Conservation (phyloP, 2,329 filamentous ascomycete species). For the Calonectria montana region DNA sequence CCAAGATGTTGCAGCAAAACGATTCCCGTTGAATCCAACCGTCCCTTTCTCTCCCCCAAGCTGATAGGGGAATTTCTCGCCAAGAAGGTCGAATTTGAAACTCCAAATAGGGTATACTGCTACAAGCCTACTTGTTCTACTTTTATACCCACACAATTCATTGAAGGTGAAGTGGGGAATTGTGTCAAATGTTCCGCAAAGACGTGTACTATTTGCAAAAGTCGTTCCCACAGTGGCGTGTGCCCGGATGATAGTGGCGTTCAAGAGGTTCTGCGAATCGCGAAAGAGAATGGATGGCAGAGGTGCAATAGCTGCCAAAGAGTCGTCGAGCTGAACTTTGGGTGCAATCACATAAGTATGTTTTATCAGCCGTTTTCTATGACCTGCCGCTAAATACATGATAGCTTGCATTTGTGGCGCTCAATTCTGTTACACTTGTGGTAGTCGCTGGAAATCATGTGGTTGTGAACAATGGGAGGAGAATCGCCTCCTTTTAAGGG, state of each 20-base stretch:
- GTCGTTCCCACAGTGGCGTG: conserved; percentile 54
- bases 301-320: conserved; percentile 58
- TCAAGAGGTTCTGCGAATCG: conserved; percentile 54
- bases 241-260: conserved; percentile 58
- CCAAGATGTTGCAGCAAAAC: conserved; percentile 62
- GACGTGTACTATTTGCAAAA: conserved; percentile 67
- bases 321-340: conserved; percentile 60
- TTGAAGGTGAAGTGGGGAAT: conserved; percentile 48
- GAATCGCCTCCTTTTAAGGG: conserved; percentile 44
- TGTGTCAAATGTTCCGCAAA: conserved; percentile 55
- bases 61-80: conserved; percentile 51
- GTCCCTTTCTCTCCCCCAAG: conserved; percentile 49
- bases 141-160: conserved; percentile 55
- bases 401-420: conserved; percentile 57
- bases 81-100: conserved; percentile 62
- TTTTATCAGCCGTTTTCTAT: conserved; percentile 19
- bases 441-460: conserved; percentile 54
- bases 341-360: conserved; percentile 70
- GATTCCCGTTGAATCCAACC: conserved; percentile 52
- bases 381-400: background rate
- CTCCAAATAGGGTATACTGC: conserved; percentile 64
- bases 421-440: conserved; percentile 62
- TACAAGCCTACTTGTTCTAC: conserved; percentile 53
- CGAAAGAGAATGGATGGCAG: conserved; percentile 60
- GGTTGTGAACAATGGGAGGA: conserved; percentile 52